Conservation (phyloP, 139 green algal genomes). For the Coelastrella sp. region DNA sequence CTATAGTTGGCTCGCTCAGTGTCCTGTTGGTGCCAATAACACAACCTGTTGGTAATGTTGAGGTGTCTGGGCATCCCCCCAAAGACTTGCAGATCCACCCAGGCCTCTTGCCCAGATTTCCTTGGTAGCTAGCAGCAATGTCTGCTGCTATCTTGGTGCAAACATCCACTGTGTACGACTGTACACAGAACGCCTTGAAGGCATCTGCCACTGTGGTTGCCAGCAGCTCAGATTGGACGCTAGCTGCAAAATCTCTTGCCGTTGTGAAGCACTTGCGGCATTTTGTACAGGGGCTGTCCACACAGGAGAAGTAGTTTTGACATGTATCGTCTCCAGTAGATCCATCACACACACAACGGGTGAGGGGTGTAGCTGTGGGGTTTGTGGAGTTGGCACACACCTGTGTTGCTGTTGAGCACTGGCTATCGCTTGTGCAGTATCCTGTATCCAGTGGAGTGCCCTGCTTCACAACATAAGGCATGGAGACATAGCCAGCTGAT, state of each 20-base stretch:
- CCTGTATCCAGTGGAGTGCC: neutral
- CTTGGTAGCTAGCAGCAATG: neutral
- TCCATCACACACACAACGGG: slow-evolving; percentile 15
- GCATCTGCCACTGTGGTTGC: neutral
- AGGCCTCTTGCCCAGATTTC: neutral
- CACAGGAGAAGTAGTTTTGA: neutral
- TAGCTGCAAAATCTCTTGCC: neutral
- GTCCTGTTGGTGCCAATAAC: neutral
- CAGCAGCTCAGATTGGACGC: neutral
- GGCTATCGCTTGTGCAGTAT: neutral
- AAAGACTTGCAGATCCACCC: neutral
- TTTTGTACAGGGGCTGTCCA: neutral
- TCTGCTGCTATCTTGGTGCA: neutral
- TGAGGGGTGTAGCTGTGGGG: neutral
- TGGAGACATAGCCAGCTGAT: neutral
- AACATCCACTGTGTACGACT: neutral
- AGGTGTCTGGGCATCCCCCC: neutral
- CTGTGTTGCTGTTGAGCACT: neutral
- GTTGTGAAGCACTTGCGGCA: neutral
- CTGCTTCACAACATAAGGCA: neutral
- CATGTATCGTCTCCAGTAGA: neutral
- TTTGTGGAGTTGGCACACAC: neutral
- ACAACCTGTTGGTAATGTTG: neutral
- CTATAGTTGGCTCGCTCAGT: neutral
- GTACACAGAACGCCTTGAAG: neutral